These are phyloP conservation scores for Chenopodium berlandieri DNA, from an alignment of 148 eudicot genomes.

Conservation along the genomic window DNA sequence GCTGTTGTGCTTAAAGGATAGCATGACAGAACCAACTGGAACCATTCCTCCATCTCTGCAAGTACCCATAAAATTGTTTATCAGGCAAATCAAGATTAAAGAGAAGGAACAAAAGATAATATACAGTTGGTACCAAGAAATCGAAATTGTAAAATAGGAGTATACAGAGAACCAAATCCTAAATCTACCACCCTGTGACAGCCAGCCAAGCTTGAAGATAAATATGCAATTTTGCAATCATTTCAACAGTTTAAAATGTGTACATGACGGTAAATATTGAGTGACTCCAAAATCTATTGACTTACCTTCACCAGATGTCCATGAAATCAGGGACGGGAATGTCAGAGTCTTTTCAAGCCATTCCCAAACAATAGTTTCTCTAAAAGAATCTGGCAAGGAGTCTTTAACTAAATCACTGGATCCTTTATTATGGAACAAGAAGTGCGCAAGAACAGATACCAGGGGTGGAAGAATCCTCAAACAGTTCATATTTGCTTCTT, in stretches of 20 bases:
- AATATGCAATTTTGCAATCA: not conserved
- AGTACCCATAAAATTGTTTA: slow-evolving; percentile 4
- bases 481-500: slow-evolving; percentile 53
- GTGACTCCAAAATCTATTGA: slow-evolving; percentile 1
- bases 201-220: not conserved
- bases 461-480: slow-evolving; percentile 65
- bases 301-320: slow-evolving; percentile 79
- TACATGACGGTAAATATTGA: not conserved
- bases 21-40: slow-evolving; percentile 77
- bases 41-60: slow-evolving; percentile 81
- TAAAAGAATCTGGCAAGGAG: slow-evolving; percentile 37
- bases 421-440: slow-evolving; percentile 34
- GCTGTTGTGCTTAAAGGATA: slow-evolving; percentile 51
- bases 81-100: not conserved
- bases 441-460: slow-evolving; percentile 54
- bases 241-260: not conserved
- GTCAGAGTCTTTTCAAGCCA: slow-evolving; percentile 67
- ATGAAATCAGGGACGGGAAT: slow-evolving; percentile 61
- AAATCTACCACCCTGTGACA: not conserved
- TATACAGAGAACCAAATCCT: not conserved
- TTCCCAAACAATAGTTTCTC: slow-evolving; percentile 43
- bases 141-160: not conserved
- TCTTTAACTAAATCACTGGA: slow-evolving; percentile 26
- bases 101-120: not conserved
- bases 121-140: not conserved